phyloP scores from a whole-genome alignment of 331 rosid genomes.

The Cydonia oblonga region DNA sequence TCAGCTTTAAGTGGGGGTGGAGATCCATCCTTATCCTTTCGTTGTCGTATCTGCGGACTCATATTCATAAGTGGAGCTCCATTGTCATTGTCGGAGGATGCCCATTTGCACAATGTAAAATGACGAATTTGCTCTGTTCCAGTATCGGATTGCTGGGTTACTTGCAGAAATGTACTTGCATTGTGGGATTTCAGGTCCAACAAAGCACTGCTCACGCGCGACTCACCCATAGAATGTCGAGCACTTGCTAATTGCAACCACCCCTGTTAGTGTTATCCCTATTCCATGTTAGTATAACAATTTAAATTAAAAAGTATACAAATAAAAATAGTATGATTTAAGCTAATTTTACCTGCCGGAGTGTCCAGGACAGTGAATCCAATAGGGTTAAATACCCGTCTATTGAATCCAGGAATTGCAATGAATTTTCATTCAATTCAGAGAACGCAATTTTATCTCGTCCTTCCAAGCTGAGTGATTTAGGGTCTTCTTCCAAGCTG shows the following conservation, averaged over 20 bases:
- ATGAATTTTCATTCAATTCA: conserved; percentile 15
- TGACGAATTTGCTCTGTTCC: background rate
- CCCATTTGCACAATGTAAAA: conserved; percentile 65
- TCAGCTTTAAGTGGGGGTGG: conserved; percentile 31
- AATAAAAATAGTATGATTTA: background rate
- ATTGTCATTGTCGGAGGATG: conserved; percentile 30
- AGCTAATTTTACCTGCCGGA: conserved; percentile 42
- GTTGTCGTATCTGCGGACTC: conserved; percentile 34
- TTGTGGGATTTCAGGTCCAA: conserved; percentile 63
- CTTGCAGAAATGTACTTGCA: conserved; percentile 56
- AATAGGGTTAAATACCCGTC: conserved; percentile 43
- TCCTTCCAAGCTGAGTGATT: background rate
- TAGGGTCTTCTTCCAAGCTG: background rate
- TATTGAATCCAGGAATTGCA: conserved; percentile 62
- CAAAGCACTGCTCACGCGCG: conserved; percentile 54
- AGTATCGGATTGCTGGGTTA: conserved; percentile 25
- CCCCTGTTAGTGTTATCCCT: conserved; percentile 40
- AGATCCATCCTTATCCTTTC: conserved; percentile 17
- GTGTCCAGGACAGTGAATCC: conserved; percentile 49
- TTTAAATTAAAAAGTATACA: background rate
- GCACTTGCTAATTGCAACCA: conserved; percentile 92
- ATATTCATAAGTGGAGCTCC: background rate
- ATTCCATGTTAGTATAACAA: background rate
- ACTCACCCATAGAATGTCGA: conserved; percentile 80
- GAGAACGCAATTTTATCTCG: conserved; percentile 17